Base-by-base conservation (phyloP, 1,284 basidiomycete genomes). In the Cutaneotrichosporon daszewskae region DNA sequence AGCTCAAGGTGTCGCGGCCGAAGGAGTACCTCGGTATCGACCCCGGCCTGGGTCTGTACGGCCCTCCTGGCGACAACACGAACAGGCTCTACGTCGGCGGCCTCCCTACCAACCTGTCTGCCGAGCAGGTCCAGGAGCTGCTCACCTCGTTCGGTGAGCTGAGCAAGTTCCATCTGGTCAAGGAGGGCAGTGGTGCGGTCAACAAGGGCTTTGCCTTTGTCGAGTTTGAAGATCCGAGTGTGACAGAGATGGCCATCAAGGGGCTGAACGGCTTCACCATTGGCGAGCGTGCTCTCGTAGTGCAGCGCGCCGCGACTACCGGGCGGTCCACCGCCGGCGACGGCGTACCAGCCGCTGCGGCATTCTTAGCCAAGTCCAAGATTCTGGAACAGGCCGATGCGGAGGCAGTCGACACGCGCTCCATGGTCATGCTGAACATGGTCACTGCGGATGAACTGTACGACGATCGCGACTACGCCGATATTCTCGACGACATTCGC, bases 161-260 rank as follows among this genome's bases (percentile, higher is more conserved):
- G 42, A 89, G 88, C 66, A 88, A 88, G 3, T 98, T 99, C 80
- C 97, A 98, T 64, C 78, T 99, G 45, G 94, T 99, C 53, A 85
- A 94, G 55, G 95, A 99, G 66, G 67, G 68, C 31, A 71, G 69
- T 40, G 87, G 83, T 45, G 87, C 86, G 32, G 74, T 81, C 20
- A 92, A 87, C n/a, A 96, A 95, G 86, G 95, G 95, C 52, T 98
- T 96, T 70, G 95, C 95, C 0, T 98, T 97, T 76, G 95, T 91
- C 74, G 95, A 98, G 77, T 99, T 97, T 69, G 84, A 87, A 45
- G 95, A 99, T 66, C 74, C 82, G 11, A 72, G 71, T 25, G 82
- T 92, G 45, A 98, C 95, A 37, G 92, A 98, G 54, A 81, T 96
- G 52, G 95, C 95, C 27, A 96, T 94, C 62, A 85, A 90, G 69